Evolutionary conservation across 495 filamentous ascomycete genomes (phyloP).

Genomic region (Penicillium simplicissimum): DNA sequence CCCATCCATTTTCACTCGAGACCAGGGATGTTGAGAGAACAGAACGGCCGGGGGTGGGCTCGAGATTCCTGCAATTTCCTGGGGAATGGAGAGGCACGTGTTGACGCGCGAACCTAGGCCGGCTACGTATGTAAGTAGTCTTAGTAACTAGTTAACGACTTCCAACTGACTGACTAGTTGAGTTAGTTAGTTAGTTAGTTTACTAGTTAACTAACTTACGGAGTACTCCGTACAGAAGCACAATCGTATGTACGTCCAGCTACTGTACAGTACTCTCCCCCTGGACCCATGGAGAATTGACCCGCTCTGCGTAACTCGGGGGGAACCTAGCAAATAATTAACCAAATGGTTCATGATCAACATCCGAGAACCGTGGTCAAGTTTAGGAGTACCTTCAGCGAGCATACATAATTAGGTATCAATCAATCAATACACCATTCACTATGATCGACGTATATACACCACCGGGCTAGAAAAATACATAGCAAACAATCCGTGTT

Average conservation of each 20-base stretch:
- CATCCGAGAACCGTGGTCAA: background rate
- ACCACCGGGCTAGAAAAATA: background rate
- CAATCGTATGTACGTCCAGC: too few species aligned
- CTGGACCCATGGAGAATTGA: constrained; percentile 1
- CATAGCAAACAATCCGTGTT: background rate
- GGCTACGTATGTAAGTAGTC: background rate
- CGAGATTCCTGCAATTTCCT: constrained; percentile 9
- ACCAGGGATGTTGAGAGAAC: constrained; percentile 4
- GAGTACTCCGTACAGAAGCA: too few species aligned
- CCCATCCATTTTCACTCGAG: constrained; percentile 26
- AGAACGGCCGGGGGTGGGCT: background rate
- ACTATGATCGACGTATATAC: background rate
- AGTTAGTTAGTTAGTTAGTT: too few species aligned
- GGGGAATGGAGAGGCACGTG: constrained; percentile 23
- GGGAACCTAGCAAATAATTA: background rate
- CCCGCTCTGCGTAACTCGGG: background rate
- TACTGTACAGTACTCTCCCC: background rate
- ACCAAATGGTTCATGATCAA: background rate
- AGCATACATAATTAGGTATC: background rate
- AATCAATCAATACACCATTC: background rate
- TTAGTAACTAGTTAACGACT: too few species aligned
- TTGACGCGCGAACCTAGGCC: constrained; percentile 21
- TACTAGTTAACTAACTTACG: too few species aligned
- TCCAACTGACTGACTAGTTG: too few species aligned
- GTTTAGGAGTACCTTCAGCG: background rate